Base-by-base conservation (phyloP, 108 stramenopile species). In the Nannochloropsis salina region DNA sequence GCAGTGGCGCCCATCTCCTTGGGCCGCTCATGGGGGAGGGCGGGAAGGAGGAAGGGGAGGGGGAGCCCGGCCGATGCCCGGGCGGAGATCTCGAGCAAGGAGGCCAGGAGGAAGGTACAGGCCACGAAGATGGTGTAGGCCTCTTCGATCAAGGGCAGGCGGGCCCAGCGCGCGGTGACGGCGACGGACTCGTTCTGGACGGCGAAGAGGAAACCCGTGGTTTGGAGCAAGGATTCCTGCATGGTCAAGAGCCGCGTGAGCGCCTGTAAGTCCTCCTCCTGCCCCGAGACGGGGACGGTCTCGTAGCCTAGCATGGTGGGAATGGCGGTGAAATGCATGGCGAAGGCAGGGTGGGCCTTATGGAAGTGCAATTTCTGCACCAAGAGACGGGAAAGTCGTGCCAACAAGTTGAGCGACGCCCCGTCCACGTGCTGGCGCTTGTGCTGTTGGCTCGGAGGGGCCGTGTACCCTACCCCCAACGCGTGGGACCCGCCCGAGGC, bases 281-380 rank as follows among this genome's bases (percentile, higher is more conserved):
- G 61, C 3, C 61, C 61, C 3, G 61, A 74, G n/a, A 74, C 61
- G n/a, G 61, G 61, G 3, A 74, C 61, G 20, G 61, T 74, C n/a
- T 74, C 61, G 61, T 74, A 74, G 61, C 61, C 61, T 1, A 74
- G 61, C 61, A 74, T 74, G 8, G 61, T 74, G n/a, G 61, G 61
- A 2, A 74, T 74, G 61, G 61, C 61, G 5, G 61, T 74, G 0
- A 74, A 74, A 6, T 74, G 61, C 61, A 74, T 74, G 20, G 61
- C 61, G 6, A 74, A 74, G 6, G n/a, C 61, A n/a, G 61, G 61
- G 61, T 74, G 61, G 61, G 61, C 61, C n/a, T 74, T 15, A 2
- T 74, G 61, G 61, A 74, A 74, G n/a, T 74, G 61, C 61, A 74
- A n/a, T n/a, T 74, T 74, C n/a, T 74, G 61, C 15, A 74, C 61